Conservation (phyloP, 805 yeast species). For the Cyberlindnera subsufficiens region DNA sequence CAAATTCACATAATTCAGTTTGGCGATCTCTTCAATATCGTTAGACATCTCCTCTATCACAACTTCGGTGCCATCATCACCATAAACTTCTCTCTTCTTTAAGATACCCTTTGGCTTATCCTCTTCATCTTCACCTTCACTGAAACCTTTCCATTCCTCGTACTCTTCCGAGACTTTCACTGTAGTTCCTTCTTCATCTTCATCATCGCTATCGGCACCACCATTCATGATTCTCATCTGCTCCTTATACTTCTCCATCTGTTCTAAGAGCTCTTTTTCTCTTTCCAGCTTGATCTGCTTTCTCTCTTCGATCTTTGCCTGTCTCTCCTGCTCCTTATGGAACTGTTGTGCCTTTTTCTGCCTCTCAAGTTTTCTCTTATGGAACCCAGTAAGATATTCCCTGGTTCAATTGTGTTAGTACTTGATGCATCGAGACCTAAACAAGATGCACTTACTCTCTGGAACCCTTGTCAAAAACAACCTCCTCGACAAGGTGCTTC, state of each 20-base stretch:
- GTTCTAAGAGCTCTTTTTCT: constrained; percentile 57
- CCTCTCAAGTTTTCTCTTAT: constrained; percentile 84
- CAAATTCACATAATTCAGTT: constrained; percentile 67
- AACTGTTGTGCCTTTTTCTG: constrained; percentile 79
- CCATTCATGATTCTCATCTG: constrained; percentile 28
- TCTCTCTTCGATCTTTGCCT: constrained; percentile 71
- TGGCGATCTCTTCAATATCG: constrained; percentile 54
- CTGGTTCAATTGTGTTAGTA: constrained; percentile 10
- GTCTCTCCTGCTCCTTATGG: constrained; percentile 70
- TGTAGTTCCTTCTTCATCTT: constrained; percentile 18
- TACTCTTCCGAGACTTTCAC: not conserved
- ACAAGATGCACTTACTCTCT: constrained; percentile 36
- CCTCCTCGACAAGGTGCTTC: constrained; percentile 73
- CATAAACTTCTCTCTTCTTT: constrained; percentile 23
- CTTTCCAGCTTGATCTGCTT: constrained; percentile 63
- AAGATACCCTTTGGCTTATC: constrained; percentile 20
- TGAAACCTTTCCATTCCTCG: constrained; percentile 5
- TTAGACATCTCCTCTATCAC: constrained; percentile 42
- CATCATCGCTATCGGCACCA: constrained; percentile 13
- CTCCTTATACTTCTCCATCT: constrained; percentile 52
- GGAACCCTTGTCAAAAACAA: constrained; percentile 74
- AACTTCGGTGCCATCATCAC: constrained; percentile 37
- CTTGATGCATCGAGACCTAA: not conserved
- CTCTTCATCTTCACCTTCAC: constrained; percentile 28
- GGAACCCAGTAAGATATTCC: constrained; percentile 91